phyloP scores from a whole-genome alignment of 2,329 filamentous ascomycete genomes.

The Aspergillus hiratsukae region DNA sequence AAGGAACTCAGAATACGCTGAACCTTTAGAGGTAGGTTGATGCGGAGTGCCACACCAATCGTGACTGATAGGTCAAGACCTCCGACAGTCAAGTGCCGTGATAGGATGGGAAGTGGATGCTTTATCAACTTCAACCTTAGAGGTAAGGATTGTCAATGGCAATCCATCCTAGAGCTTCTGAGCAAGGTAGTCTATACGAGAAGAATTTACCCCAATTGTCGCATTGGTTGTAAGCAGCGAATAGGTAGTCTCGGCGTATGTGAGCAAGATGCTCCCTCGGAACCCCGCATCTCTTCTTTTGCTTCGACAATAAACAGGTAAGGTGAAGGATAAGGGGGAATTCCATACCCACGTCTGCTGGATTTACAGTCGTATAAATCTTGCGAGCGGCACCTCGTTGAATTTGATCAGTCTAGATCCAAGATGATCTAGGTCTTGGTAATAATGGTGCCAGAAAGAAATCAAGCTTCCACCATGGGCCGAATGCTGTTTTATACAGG shows the following conservation, averaged over 20 bases:
- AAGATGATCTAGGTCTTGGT: background rate
- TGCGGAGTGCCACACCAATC: background rate
- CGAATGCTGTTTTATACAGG: background rate
- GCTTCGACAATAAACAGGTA: background rate
- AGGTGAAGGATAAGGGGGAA: background rate
- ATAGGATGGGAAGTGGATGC: background rate
- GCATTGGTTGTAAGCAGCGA: background rate
- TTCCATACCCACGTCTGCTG: background rate
- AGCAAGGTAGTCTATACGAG: background rate
- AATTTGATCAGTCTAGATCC: background rate
- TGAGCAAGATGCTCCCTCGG: background rate
- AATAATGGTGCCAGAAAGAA: background rate
- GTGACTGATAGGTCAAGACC: background rate
- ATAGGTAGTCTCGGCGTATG: background rate
- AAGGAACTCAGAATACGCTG: background rate
- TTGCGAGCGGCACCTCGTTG: background rate
- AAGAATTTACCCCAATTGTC: background rate
- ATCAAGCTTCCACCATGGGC: background rate
- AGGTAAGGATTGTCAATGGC: background rate
- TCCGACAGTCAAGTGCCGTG: background rate
- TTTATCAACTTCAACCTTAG: background rate
- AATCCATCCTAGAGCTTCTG: background rate
- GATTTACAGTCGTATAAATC: background rate
- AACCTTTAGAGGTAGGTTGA: constrained; percentile 1
- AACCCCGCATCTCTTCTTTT: background rate